phyloP scores from a whole-genome alignment of 345 rosid species.

The Brassica rapa region DNA sequence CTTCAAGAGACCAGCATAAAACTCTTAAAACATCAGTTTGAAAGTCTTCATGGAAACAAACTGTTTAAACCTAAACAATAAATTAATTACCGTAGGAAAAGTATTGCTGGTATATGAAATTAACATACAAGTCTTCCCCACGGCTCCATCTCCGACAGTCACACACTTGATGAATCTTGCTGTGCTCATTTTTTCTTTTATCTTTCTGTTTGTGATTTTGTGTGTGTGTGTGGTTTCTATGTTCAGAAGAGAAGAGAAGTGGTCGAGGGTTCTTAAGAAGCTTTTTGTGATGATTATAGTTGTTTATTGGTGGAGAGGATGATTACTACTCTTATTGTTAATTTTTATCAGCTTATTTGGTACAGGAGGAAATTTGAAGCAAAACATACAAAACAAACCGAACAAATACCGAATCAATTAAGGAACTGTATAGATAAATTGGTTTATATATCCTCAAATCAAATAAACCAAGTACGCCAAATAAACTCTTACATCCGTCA shows the following conservation, averaged over 20 bases:
- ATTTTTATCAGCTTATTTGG: slow-evolving; percentile 18
- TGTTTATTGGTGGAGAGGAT: slow-evolving; percentile 39
- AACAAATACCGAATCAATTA: neutral
- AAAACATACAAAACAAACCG: neutral
- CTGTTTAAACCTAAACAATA: neutral
- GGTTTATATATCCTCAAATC: slow-evolving; percentile 5
- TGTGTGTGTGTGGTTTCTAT: slow-evolving; percentile 24
- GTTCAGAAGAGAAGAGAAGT: slow-evolving; percentile 21
- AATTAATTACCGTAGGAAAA: slow-evolving; percentile 60
- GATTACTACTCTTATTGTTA: slow-evolving; percentile 19
- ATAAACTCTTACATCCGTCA: neutral
- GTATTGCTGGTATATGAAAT: slow-evolving; percentile 81
- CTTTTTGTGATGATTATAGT: slow-evolving; percentile 37
- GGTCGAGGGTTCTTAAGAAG: slow-evolving; percentile 34
- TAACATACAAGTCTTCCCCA: slow-evolving; percentile 84
- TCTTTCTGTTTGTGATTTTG: neutral
- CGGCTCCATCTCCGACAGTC: slow-evolving; percentile 84
- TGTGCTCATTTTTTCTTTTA: slow-evolving; percentile 50
- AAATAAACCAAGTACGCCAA: neutral
- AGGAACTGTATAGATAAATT: neutral
- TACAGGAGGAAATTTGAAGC: slow-evolving; percentile 16
- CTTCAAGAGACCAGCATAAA: neutral
- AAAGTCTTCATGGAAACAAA: neutral
- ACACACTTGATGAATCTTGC: slow-evolving; percentile 82
- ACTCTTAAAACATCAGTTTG: neutral